Base-by-base conservation (phyloP, 805 yeast genomes). In the Spathaspora hagerdaliae region DNA sequence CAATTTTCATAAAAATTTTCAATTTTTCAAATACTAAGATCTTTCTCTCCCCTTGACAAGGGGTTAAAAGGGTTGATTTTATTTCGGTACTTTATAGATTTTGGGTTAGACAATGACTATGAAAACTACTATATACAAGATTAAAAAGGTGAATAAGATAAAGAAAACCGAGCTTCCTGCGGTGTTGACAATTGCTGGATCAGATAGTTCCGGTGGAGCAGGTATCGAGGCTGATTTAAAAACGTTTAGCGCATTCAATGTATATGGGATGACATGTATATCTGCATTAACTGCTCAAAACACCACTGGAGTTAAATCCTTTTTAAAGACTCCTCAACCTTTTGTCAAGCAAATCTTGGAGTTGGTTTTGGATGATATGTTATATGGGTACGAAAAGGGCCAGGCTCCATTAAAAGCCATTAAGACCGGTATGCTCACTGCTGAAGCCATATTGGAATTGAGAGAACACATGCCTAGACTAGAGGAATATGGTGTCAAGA, bases 161-260 rank as follows among this genome's bases (percentile, higher is more conserved):
- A 34, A 31, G 24, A 33, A 45, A 39, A 9, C 29, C 5, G 27
- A 11, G 5, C 38, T 47, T 3, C 61, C 60, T 7, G 63, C 55
- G 3, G 64, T 60, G 15, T 45, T 64, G 44, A 69, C 75, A 0
- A 58, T 71, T 38, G 89, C 89, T 1, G 96, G 96, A 0, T 83
- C 92, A 0, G 96, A 88, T 59, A 78, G 83, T 38, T 83, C 92
- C 9, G 96, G 96, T 2, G 96, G 96, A 3, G 96, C 96, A 2
- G 96, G 96, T 2, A 82, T 88, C 41, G 96, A 88, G 61, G 96
- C 96, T 0, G 96, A 88, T 59, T 59, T 88, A 34, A 89, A 89
- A 64, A 82, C 96, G 0, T 77, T 88, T 44, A 73, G 85, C 3
- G 85, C 86, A 1, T 87, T 85, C 55, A 78, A 79, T 12, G 88